Evolutionary conservation across 2,329 filamentous ascomycete species (phyloP).

Genomic region (Didymella arachidicola): DNA sequence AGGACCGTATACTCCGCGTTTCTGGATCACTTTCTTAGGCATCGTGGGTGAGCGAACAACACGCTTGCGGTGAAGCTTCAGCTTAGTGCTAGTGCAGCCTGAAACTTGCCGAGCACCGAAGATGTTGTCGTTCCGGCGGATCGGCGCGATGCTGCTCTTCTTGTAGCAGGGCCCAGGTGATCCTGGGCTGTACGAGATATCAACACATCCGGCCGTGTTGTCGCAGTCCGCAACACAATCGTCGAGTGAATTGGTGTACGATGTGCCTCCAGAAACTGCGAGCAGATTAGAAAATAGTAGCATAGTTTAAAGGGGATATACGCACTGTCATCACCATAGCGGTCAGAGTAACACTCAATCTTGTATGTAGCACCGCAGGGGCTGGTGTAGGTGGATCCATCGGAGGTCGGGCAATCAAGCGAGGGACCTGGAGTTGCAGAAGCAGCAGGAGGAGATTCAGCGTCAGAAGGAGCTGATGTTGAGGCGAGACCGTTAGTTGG

Average conservation of each 20-base stretch:
- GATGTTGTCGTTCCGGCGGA: constrained; percentile 21
- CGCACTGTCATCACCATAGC: constrained; percentile 33
- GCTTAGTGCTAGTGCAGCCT: constrained; percentile 1
- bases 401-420: constrained; percentile 26
- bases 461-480: neutral
- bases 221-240: constrained; percentile 35
- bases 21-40: constrained; percentile 6
- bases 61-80: constrained; percentile 17
- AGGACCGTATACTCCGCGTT: constrained; percentile 12
- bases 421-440: neutral
- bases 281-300: constrained; percentile 3
- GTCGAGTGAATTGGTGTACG: constrained; percentile 20
- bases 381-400: constrained; percentile 26
- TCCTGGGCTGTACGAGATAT: constrained; percentile 29
- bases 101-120: constrained; percentile 31
- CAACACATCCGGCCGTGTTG: constrained; percentile 29
- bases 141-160: constrained; percentile 27
- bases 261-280: constrained; percentile 21
- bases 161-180: constrained; percentile 36
- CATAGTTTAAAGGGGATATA: neutral
- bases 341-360: constrained; percentile 38
- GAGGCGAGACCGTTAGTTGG: constrained; percentile 8
- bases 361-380: constrained; percentile 28
- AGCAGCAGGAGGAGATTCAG: neutral
- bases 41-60: neutral